Percentiles rank a stretch among this genome's conserved stretches.
Conservation (phyloP, 1,139 yeast genomes). For the Sugiyamaella neomexicana region DNA sequence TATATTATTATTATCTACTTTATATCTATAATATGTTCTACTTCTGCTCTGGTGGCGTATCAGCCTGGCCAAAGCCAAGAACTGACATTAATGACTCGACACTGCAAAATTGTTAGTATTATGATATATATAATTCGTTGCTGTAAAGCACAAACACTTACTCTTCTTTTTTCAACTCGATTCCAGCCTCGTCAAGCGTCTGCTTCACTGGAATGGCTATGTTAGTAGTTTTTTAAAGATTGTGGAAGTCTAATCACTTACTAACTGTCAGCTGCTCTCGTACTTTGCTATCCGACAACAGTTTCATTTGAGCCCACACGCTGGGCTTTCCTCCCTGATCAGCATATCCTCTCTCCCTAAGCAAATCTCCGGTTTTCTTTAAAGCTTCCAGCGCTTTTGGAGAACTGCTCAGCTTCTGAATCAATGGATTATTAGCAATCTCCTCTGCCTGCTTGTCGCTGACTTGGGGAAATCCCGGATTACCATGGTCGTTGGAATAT, state of each 20-base stretch:
- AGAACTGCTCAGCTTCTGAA: conserved; percentile 22
- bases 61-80: conserved; percentile 15
- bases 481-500: conserved; percentile 4
- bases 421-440: conserved; percentile 24
- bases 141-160: conserved; percentile 15
- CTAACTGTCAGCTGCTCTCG: conserved; percentile 26
- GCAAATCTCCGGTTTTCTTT: conserved; percentile 25
- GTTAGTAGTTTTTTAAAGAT: conserved; percentile 9
- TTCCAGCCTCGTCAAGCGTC: conserved; percentile 26
- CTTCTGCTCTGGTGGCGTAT: not conserved
- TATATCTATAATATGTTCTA: not conserved
- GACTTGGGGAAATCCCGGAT: conserved; percentile 9
- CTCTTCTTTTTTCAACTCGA: conserved; percentile 27
- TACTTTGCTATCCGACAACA: conserved; percentile 31
- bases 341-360: conserved; percentile 26
- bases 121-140: not conserved
- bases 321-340: conserved; percentile 28
- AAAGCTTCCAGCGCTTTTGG: conserved; percentile 28
- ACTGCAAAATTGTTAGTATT: not conserved
- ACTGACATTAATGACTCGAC: conserved; percentile 18
- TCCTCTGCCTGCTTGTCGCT: conserved; percentile 22
- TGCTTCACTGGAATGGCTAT: conserved; percentile 21
- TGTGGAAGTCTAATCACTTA: conserved; percentile 18
- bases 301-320: conserved; percentile 31
- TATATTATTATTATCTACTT: not conserved